phyloP scores from a whole-genome alignment of 1,284 basidiomycete genomes.

The Trichosporon sp. region DNA sequence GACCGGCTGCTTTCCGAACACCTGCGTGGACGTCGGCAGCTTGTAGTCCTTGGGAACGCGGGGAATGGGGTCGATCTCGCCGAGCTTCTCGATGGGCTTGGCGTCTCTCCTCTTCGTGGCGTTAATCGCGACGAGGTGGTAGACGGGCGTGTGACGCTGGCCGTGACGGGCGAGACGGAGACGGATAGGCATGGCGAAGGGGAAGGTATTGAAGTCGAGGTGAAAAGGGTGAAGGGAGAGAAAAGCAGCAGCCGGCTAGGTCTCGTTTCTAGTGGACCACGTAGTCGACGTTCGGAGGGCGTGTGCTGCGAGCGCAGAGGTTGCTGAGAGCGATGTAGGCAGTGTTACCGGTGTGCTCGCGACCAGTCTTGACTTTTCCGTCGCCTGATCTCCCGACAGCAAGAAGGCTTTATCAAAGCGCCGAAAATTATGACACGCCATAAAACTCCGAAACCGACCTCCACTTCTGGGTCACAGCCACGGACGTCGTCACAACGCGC shows the following conservation, averaged over 20 bases:
- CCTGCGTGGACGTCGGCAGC: constrained; percentile 44
- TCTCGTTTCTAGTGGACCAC: not conserved
- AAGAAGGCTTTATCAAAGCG: constrained; percentile 17
- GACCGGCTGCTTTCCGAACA: constrained; percentile 48
- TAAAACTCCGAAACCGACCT: constrained; percentile 9
- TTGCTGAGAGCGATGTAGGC: constrained; percentile 11
- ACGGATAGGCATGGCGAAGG: constrained; percentile 71
- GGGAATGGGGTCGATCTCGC: constrained; percentile 76
- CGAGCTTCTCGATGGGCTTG: constrained; percentile 86
- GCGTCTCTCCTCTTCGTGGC: constrained; percentile 75
- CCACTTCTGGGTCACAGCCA: constrained; percentile 10
- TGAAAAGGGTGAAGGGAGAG: not conserved
- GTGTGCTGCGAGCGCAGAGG: not conserved
- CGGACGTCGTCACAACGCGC: constrained; percentile 15
- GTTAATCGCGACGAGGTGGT: constrained; percentile 83
- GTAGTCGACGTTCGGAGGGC: not conserved
- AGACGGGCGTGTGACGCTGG: constrained; percentile 73
- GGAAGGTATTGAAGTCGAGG: not conserved
- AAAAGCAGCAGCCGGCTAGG: constrained; percentile 5
- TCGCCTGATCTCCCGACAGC: constrained; percentile 17
- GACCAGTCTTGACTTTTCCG: constrained; percentile 18
- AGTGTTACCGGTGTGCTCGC: constrained; percentile 17
- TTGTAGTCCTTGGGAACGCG: constrained; percentile 35
- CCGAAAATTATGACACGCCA: constrained; percentile 10
- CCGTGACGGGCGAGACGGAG: constrained; percentile 86